phyloP scores from a whole-genome alignment of 2,329 filamentous ascomycete genomes.

The Claviceps spartinae region DNA sequence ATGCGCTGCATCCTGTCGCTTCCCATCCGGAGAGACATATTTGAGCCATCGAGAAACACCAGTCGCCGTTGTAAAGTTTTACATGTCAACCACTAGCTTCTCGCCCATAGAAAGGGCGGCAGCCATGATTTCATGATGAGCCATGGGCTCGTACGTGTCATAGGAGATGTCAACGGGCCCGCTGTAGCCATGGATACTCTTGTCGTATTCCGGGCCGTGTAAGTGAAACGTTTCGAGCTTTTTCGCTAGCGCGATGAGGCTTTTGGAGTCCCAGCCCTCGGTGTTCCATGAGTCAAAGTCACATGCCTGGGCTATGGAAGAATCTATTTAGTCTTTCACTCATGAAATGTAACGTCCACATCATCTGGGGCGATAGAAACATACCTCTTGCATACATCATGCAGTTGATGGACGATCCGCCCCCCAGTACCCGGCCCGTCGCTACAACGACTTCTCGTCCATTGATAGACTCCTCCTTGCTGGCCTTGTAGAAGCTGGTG shows the following conservation, averaged over 20 bases:
- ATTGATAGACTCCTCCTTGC: slow-evolving; percentile 12
- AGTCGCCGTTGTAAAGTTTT: slow-evolving; percentile 31
- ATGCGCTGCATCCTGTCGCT: slow-evolving; percentile 44
- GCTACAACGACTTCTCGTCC: slow-evolving; percentile 12
- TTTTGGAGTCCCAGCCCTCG: slow-evolving; percentile 19
- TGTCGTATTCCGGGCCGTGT: slow-evolving; percentile 18
- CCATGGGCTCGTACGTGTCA: slow-evolving; percentile 28
- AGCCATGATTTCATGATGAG: slow-evolving; percentile 33
- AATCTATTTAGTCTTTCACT: background rate
- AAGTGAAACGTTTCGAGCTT: slow-evolving; percentile 42
- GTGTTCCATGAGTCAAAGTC: slow-evolving; percentile 23
- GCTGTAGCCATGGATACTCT: slow-evolving; percentile 34
- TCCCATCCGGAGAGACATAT: slow-evolving; percentile 34
- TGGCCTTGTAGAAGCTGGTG: slow-evolving; percentile 12
- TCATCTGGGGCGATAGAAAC: background rate
- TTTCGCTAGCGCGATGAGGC: slow-evolving; percentile 18
- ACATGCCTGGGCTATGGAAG: slow-evolving; percentile 12
- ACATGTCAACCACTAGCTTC: slow-evolving; percentile 36
- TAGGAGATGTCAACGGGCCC: slow-evolving; percentile 43
- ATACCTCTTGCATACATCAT: slow-evolving; percentile 18
- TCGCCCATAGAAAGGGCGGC: slow-evolving; percentile 24
- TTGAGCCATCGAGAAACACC: slow-evolving; percentile 16
- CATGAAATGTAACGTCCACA: too few relatives aligned
- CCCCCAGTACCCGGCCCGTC: slow-evolving; percentile 16
- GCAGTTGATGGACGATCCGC: slow-evolving; percentile 21